phyloP scores from a whole-genome alignment of 306 rosid species.

The Fragaria ananassa region DNA sequence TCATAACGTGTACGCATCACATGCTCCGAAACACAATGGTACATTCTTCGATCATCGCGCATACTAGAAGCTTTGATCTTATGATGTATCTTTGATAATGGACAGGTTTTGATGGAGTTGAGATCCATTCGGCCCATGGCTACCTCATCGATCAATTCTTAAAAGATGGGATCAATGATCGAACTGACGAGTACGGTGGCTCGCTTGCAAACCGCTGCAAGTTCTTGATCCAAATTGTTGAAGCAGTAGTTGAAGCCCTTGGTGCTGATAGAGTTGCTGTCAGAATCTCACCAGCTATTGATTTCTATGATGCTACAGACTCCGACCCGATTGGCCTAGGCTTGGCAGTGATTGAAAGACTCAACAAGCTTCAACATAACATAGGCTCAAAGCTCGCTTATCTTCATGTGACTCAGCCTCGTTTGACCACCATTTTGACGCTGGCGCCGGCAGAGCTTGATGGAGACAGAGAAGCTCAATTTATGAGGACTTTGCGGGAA shows the following conservation, averaged over 20 bases:
- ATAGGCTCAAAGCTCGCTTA: slow-evolving; percentile 54
- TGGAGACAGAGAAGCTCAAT: slow-evolving; percentile 48
- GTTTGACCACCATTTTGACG: slow-evolving; percentile 50
- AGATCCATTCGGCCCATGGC: slow-evolving; percentile 91
- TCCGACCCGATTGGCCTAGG: slow-evolving; percentile 75
- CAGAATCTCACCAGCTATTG: slow-evolving; percentile 86
- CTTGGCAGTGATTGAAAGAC: slow-evolving; percentile 66
- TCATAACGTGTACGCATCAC: no score
- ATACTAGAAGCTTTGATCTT: not conserved
- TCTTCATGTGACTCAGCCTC: slow-evolving; percentile 87
- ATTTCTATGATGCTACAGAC: slow-evolving; percentile 82
- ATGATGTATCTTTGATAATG: not conserved
- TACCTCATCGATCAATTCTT: slow-evolving; percentile 58
- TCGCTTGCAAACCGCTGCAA: slow-evolving; percentile 61
- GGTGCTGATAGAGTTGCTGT: slow-evolving; percentile 59
- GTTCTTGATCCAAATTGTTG: slow-evolving; percentile 55
- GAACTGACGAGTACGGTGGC: slow-evolving; percentile 69
- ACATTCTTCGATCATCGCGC: not conserved
- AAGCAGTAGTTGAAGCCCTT: slow-evolving; percentile 51
- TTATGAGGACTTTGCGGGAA: slow-evolving; percentile 52
- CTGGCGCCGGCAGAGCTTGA: slow-evolving; percentile 62
- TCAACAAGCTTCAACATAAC: slow-evolving; percentile 59
- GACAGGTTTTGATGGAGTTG: slow-evolving; percentile 89
- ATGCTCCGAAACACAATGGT: not conserved
- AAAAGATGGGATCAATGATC: slow-evolving; percentile 47